These are phyloP conservation scores for Mucor ambiguus DNA, from an alignment of 371 early-diverging fungal species.

Conservation along the genomic window DNA sequence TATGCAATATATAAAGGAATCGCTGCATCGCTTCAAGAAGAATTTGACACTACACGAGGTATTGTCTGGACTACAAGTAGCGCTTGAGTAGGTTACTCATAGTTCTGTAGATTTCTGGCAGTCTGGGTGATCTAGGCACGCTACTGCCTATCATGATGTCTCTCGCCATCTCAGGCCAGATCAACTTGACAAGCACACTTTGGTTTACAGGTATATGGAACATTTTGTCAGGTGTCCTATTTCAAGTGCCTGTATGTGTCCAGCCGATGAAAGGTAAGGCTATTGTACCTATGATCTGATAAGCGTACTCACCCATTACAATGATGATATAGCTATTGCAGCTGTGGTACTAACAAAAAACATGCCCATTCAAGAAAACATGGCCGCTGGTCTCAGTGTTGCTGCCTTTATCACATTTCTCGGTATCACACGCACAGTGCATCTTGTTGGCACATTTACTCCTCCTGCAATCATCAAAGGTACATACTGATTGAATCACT, in stretches of 20 bases:
- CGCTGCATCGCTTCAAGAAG: constrained; percentile 7
- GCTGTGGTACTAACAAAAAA: constrained; percentile 77
- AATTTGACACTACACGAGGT: constrained; percentile 46
- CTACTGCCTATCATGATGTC: constrained; percentile 89
- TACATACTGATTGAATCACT: not conserved
- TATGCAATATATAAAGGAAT: not conserved
- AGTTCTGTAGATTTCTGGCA: constrained; percentile 61
- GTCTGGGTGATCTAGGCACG: constrained; percentile 86
- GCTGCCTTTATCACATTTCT: constrained; percentile 68
- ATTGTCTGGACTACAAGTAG: not conserved
- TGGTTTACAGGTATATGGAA: constrained; percentile 92
- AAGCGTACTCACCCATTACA: not conserved
- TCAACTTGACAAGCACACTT: constrained; percentile 79
- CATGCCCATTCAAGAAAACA: constrained; percentile 72
- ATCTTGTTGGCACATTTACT: constrained; percentile 69
- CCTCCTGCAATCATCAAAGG: constrained; percentile 84
- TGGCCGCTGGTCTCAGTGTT: constrained; percentile 76
- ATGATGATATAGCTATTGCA: constrained; percentile 70
- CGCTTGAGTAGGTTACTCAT: not conserved
- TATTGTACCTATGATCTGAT: not conserved
- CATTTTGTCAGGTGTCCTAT: constrained; percentile 75
- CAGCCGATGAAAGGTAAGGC: constrained; percentile 81
- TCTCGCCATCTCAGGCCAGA: constrained; percentile 72
- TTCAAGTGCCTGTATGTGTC: constrained; percentile 85
- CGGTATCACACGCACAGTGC: constrained; percentile 73